phyloP scores from a whole-genome alignment of 495 filamentous ascomycete species.

The Chaetomium tenue region DNA sequence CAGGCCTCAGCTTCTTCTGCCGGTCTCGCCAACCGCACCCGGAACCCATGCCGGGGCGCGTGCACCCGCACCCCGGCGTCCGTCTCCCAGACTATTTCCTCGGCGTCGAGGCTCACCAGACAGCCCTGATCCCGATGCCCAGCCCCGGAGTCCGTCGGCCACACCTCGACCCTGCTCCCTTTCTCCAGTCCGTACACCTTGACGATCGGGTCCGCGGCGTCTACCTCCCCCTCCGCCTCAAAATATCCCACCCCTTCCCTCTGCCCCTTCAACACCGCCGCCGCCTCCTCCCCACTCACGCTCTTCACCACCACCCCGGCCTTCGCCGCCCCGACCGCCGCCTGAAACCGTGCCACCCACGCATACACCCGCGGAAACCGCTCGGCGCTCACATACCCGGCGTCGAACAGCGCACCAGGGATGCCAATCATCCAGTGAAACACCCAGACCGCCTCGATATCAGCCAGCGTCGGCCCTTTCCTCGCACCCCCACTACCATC shows the following conservation, averaged over 20 bases:
- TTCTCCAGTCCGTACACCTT: constrained; percentile 40
- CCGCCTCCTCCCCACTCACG: no score
- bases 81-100: constrained; percentile 53
- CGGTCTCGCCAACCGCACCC: constrained; percentile 34
- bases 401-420: constrained; percentile 46
- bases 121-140: constrained; percentile 52
- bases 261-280: no score
- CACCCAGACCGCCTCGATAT: constrained; percentile 61
- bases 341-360: no score
- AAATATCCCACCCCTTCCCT: no score
- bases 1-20: background rate
- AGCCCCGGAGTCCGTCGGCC: constrained; percentile 57
- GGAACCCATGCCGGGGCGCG: constrained; percentile 57
- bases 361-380: no score
- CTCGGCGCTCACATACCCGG: background rate
- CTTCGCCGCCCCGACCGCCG: no score
- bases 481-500: no score
- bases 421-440: constrained; percentile 57
- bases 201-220: no score
- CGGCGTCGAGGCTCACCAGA: constrained; percentile 47
- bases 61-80: constrained; percentile 50
- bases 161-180: constrained; percentile 52
- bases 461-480: constrained; percentile 47
- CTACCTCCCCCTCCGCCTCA: no score
- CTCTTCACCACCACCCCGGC: no score